A percentile compares a stretch with the other conserved stretches of the same genome.
Conservation (phyloP, 805 yeast genomes). For the Nakazawaea anatomiae region DNA sequence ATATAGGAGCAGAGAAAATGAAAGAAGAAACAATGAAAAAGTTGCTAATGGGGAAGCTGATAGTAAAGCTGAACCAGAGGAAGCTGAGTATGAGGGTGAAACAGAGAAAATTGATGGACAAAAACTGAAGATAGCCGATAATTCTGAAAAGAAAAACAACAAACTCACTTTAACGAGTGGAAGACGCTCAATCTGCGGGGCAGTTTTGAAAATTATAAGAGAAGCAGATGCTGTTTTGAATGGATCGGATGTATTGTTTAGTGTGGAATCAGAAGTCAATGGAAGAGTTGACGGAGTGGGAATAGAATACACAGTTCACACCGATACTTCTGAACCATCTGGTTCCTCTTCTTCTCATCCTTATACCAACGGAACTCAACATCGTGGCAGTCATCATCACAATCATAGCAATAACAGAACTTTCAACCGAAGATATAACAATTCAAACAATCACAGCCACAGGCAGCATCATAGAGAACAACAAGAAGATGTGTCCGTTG, state of each 20-base stretch:
- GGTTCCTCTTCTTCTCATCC: conserved; percentile 2
- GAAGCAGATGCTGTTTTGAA: conserved; percentile 40
- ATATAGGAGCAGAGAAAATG: conserved; percentile 10
- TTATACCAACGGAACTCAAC: conserved; percentile 5
- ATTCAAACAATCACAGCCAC: conserved; percentile 6
- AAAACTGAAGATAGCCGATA: conserved; percentile 14
- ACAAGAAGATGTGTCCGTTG: not conserved
- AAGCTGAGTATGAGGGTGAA: conserved; percentile 13
- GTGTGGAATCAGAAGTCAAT: conserved; percentile 28
- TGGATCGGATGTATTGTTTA: conserved; percentile 24
- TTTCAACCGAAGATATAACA: conserved; percentile 7
- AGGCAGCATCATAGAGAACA: not conserved
- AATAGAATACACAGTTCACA: conserved; percentile 41
- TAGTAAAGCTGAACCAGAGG: not conserved
- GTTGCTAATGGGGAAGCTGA: not conserved
- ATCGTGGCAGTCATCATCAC: conserved; percentile 2
- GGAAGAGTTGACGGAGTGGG: conserved; percentile 40
- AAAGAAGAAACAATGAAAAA: not conserved
- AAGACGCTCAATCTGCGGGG: conserved; percentile 38
- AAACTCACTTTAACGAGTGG: conserved; percentile 38
- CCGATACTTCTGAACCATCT: conserved; percentile 20
- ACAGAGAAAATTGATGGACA: conserved; percentile 15
- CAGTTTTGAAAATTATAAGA: conserved; percentile 37
- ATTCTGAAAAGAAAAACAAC: conserved; percentile 13
- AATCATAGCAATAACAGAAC: not conserved